A percentile compares a stretch with the other conserved stretches of the same genome.
Conservation (phyloP, 139 green algal species). For the Haematococcus lacustris region DNA sequence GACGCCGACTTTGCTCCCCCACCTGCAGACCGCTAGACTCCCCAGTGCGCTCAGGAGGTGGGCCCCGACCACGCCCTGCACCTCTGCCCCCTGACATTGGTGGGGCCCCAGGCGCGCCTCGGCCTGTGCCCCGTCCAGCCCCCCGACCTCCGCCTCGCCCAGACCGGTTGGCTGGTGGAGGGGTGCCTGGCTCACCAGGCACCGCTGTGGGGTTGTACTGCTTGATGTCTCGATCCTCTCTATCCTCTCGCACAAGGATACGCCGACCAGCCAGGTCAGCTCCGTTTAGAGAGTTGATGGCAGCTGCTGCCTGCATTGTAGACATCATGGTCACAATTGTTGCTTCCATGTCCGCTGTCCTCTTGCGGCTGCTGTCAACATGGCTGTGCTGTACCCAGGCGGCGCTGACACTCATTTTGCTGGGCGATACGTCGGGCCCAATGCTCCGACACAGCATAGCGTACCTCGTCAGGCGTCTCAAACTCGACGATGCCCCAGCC, state of each 20-base stretch:
- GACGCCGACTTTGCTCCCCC: background rate
- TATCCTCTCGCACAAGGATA: conserved; percentile 87
- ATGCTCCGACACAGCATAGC: background rate
- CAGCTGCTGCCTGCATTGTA: background rate
- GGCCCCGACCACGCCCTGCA: background rate
- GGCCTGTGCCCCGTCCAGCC: background rate
- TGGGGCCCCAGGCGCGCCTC: background rate
- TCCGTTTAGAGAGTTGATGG: conserved; percentile 61
- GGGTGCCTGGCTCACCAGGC: background rate
- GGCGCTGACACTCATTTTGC: too few relatives aligned
- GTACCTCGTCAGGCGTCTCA: conserved; percentile 72
- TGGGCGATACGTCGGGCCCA: too few relatives aligned
- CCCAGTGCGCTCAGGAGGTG: background rate
- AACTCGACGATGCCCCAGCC: conserved; percentile 94
- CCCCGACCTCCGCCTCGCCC: background rate
- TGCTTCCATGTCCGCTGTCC: conserved; percentile 1
- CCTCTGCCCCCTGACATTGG: background rate
- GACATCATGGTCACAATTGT: background rate
- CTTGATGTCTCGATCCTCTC: conserved; percentile 91
- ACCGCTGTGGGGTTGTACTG: conserved; percentile 30
- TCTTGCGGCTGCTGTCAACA: too few relatives aligned
- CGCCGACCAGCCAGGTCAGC: conserved; percentile 75
- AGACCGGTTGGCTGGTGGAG: background rate
- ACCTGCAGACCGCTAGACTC: conserved; percentile 57
- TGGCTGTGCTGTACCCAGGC: too few relatives aligned